Percentiles rank a stretch among this genome's conserved stretches.
phyloP scores from a whole-genome alignment of 371 early-diverging fungal species.

The Encephalitozoon cuniculi region DNA sequence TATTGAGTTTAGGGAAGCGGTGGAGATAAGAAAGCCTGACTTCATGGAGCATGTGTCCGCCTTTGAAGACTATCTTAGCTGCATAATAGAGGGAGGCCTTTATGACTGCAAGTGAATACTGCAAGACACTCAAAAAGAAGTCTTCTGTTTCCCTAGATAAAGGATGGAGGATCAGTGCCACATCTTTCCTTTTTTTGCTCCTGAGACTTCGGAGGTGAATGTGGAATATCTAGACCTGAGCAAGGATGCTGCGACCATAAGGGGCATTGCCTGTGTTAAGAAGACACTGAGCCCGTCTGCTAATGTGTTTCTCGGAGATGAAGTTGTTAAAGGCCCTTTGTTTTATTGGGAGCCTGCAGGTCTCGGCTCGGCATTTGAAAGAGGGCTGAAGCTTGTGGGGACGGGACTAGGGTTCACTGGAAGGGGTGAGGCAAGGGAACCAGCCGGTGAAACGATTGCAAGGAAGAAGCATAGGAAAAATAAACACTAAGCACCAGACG shows the following conservation, averaged over 20 bases:
- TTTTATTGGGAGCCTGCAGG: conserved; percentile 27
- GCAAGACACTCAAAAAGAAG: not conserved
- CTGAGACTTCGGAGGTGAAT: not conserved
- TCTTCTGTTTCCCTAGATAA: not conserved
- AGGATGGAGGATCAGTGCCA: not conserved
- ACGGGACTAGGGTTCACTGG: conserved; percentile 18
- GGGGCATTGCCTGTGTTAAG: conserved; percentile 14
- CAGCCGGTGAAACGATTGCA: not conserved
- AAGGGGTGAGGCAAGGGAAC: not conserved
- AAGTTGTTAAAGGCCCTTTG: not conserved
- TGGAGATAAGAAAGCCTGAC: not conserved
- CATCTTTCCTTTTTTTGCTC: conserved; percentile 18
- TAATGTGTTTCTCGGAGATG: not conserved
- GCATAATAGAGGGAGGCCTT: not conserved
- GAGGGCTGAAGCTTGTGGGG: not conserved
- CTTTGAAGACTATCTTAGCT: not conserved
- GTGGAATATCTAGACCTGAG: conserved; percentile 1
- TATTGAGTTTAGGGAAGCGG: not conserved
- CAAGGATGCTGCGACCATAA: not conserved
- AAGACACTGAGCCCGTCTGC: not conserved
- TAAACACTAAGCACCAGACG: not conserved
- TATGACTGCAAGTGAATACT: not conserved
- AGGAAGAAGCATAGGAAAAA: not conserved
- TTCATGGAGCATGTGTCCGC: not conserved
- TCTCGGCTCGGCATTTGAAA: not conserved